These are phyloP conservation scores for Tricholoma sp. DNA, from an alignment of 768 basidiomycete genomes.

Conservation along the genomic window DNA sequence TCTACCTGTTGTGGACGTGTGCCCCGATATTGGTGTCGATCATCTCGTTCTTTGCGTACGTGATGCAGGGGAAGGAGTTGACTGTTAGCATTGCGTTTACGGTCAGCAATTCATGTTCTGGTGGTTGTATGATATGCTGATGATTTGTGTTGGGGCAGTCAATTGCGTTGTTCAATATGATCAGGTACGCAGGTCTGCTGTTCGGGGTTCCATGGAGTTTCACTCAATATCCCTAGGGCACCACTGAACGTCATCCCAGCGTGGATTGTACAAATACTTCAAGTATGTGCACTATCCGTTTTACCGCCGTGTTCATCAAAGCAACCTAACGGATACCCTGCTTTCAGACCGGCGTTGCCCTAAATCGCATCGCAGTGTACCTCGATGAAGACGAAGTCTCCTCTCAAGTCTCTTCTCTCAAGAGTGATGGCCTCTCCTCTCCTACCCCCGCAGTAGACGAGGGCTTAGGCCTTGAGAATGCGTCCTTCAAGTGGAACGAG, in stretches of 20 bases:
- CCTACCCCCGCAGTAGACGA: slow-evolving; percentile 27
- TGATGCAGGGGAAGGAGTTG: slow-evolving; percentile 67
- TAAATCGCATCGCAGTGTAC: slow-evolving; percentile 64
- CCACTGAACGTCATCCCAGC: slow-evolving; percentile 79
- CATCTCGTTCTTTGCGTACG: slow-evolving; percentile 71
- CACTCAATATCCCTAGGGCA: slow-evolving; percentile 30
- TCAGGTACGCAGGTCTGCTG: slow-evolving; percentile 40
- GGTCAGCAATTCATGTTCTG: slow-evolving; percentile 47
- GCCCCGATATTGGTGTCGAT: slow-evolving; percentile 81
- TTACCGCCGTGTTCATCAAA: not conserved
- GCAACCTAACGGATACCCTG: not conserved
- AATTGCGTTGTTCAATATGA: slow-evolving; percentile 82
- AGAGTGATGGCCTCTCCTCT: slow-evolving; percentile 27
- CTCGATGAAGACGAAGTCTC: slow-evolving; percentile 68
- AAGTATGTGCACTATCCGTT: slow-evolving; percentile 27
- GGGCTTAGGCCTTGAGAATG: slow-evolving; percentile 54
- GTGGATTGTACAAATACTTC: slow-evolving; percentile 75
- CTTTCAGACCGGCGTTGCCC: slow-evolving; percentile 51
- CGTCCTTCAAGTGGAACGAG: slow-evolving; percentile 60
- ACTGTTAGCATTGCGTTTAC: slow-evolving; percentile 84
- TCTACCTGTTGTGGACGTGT: slow-evolving; percentile 65
- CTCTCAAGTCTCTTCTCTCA: slow-evolving; percentile 62
- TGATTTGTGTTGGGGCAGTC: slow-evolving; percentile 32
- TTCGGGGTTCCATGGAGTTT: no score
- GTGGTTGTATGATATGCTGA: not conserved